phyloP scores from a whole-genome alignment of 768 basidiomycete species.

The Saitozyma podzolica region DNA sequence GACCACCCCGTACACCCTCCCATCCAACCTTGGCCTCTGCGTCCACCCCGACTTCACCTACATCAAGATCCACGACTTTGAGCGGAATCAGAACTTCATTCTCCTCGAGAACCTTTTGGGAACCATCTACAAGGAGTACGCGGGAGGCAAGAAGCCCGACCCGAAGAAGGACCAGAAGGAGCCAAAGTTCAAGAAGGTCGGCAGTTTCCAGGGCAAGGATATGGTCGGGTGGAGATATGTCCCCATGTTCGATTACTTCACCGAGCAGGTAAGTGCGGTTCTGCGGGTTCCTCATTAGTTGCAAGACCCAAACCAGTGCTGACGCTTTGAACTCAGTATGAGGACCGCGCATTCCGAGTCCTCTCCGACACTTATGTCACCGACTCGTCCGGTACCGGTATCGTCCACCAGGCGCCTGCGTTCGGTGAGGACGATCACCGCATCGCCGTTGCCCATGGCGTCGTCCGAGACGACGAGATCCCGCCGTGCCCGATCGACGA shows the following conservation, averaged over 20 bases:
- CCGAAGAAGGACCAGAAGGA: conserved; percentile 60
- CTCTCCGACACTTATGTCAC: conserved; percentile 91
- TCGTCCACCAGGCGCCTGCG: conserved; percentile 97
- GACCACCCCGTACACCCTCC: conserved; percentile 97
- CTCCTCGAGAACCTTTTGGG: conserved; percentile 81
- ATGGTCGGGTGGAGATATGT: conserved; percentile 96
- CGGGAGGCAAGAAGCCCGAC: conserved; percentile 56
- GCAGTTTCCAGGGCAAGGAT: conserved; percentile 81
- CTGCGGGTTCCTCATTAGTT: neutral
- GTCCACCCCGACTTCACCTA: conserved; percentile 96
- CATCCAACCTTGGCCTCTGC: conserved; percentile 90
- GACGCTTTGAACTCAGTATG: conserved; percentile 62
- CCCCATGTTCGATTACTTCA: conserved; percentile 95
- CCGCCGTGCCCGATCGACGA: conserved; percentile 97
- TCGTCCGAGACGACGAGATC: conserved; percentile 83
- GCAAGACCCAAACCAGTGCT: neutral
- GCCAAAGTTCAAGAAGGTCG: conserved; percentile 84
- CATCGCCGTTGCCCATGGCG: conserved; percentile 77
- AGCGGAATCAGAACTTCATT: conserved; percentile 83
- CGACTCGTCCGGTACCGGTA: conserved; percentile 89
- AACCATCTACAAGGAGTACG: conserved; percentile 74
- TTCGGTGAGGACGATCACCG: conserved; percentile 99
- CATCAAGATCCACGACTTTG: conserved; percentile 91
- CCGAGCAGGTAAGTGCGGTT: conserved; percentile 68
- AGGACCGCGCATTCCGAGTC: conserved; percentile 86